Evolutionary conservation across 805 yeast species (phyloP), one percentile per base, ranked within the genome.

Genomic region (Cyberlindnera petersonii): DNA sequence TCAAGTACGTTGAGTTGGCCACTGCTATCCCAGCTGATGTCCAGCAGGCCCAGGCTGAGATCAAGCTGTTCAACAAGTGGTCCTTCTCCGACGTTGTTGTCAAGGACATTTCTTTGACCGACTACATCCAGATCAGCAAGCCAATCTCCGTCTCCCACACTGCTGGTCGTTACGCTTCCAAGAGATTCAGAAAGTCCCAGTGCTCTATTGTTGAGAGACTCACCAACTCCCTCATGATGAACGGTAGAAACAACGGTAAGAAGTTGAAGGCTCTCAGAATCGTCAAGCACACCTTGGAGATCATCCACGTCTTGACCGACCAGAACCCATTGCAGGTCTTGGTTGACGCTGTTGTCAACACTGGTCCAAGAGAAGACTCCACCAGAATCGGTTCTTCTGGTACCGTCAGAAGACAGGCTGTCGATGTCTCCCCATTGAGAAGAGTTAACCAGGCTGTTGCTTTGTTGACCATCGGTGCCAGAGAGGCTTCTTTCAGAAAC

Each of bases 221-320:
- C 72, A 91, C 98, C 75, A 91, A 93, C 91, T 85, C 98, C 55
- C 80, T 93, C 70, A 93, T 93, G 98, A 93, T 93, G 98, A 89
- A 93, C 85, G 99, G 99, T 80, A 91, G 98, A 82, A 93, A 93
- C 94, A 93, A 94, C 85, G 99, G 99, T 83, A 93, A 93, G 84
- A 93, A 93, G 80, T 86, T 94, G 74, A 89, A 91, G 86, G 98
- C 99, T 64, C 98, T 93, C 63, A 89, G 98, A 85, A 93, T 93
- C 71, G 88, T 93, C 72, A 86, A 94, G 82, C 98, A 93, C 82
- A 91, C 99, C 62, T 77, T 93, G 69, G 99, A 93, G 75, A 93
- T 93, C 80, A 82, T 93, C 74, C 70, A 82, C 81, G 89, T 93
- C 59, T 82, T 94, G 69, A 88, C 98, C 63, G 99, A 91, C 74